phyloP scores from a whole-genome alignment of 306 rosid genomes.

The Rubus parviflorus region DNA sequence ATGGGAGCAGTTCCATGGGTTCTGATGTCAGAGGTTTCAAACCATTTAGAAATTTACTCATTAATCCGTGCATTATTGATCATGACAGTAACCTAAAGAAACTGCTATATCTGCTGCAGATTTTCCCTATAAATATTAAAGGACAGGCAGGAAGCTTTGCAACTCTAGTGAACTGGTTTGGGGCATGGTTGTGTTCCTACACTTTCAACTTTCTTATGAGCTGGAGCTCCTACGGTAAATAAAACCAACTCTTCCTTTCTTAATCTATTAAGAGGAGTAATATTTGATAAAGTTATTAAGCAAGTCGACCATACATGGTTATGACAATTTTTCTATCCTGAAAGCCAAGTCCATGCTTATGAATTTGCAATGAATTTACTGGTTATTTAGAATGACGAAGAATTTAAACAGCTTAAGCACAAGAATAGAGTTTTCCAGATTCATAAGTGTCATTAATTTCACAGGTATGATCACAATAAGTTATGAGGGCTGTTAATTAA shows the following conservation, averaged over 20 bases:
- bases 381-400: not conserved
- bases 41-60: not conserved
- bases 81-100: conserved; percentile 2
- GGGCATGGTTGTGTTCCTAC: conserved; percentile 87
- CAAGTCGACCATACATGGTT: not conserved
- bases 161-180: conserved; percentile 88
- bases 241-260: conserved; percentile 1
- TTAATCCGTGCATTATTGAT: not conserved
- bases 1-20: conserved; percentile 99
- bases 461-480: not conserved
- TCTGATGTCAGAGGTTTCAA: conserved; percentile 80
- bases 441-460: not conserved
- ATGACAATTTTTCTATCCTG: not conserved
- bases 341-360: not conserved
- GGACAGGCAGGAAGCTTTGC: conserved; percentile 86
- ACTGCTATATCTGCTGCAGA: conserved; percentile 42
- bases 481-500: conserved; percentile 17
- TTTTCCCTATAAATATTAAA: conserved; percentile 84
- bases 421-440: not conserved
- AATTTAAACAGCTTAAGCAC: not conserved
- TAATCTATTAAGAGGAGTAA: conserved; percentile 1
- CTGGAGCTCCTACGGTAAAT: conserved; percentile 86
- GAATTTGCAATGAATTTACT: not conserved
- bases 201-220: conserved; percentile 80
- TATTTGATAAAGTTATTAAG: not conserved